Percentiles rank a stretch among this genome's conserved stretches.
These are phyloP conservation scores for Litchi chinensis DNA, from an alignment of 345 rosid genomes.

Conservation along the genomic window DNA sequence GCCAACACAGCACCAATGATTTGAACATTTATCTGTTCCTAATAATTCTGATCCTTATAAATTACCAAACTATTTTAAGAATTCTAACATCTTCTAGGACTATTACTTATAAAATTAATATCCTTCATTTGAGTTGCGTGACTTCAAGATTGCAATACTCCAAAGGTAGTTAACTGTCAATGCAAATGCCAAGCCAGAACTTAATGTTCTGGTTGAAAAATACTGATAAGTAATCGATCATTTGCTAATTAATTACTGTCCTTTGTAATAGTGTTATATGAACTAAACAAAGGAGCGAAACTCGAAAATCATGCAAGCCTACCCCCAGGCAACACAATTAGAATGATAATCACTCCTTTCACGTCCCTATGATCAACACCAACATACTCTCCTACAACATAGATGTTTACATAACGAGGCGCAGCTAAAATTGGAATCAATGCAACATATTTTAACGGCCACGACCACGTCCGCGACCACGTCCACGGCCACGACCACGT, in stretches of 20 bases:
- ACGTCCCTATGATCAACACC: constrained; percentile 18
- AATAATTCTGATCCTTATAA: neutral
- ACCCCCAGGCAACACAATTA: neutral
- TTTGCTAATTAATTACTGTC: neutral
- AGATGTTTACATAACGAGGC: constrained; percentile 30
- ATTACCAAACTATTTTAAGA: neutral
- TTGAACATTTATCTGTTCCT: too few species aligned
- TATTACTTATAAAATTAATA: neutral
- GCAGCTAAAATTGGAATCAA: constrained; percentile 26
- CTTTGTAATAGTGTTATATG: neutral
- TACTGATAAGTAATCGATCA: neutral
- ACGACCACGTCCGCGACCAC: constrained; percentile 48
- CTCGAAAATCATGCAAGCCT: constrained; percentile 11
- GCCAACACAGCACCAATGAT: neutral
- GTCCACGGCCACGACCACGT: constrained; percentile 92
- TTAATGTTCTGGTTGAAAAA: neutral
- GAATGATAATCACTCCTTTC: constrained; percentile 18
- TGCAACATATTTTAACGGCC: constrained; percentile 58
- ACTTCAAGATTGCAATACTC: too few species aligned
- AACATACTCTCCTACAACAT: constrained; percentile 34
- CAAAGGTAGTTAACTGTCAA: neutral
- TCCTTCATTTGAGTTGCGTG: neutral
- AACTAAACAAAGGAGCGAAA: neutral
- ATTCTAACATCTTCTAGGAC: neutral
- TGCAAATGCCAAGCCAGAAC: neutral